A percentile compares a stretch with the other conserved stretches of the same genome.
Evolutionary conservation across 2,329 filamentous ascomycete genomes (phyloP).

Genomic region (Ophiostoma triangulosporum): DNA sequence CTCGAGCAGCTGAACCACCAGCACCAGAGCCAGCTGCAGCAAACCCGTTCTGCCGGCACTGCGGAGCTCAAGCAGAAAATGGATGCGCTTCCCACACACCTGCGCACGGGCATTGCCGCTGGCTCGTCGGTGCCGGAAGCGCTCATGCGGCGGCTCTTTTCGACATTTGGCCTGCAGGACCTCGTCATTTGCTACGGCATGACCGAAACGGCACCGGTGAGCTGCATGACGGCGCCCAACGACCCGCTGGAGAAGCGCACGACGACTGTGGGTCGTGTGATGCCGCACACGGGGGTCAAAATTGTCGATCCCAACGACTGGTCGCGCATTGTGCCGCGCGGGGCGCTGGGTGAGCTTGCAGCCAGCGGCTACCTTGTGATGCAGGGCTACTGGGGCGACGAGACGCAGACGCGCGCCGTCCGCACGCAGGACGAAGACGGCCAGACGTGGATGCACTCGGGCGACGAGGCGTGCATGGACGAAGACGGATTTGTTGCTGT

Average conservation of each 20-base stretch:
- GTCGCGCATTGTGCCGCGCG: slow-evolving; percentile 43
- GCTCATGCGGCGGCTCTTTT: slow-evolving; percentile 65
- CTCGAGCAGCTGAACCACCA: slow-evolving; percentile 35
- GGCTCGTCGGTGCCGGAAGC: slow-evolving; percentile 74
- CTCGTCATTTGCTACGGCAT: slow-evolving; percentile 93
- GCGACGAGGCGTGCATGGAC: slow-evolving; percentile 84
- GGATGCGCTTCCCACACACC: slow-evolving; percentile 20
- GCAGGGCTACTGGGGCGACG: slow-evolving; percentile 80
- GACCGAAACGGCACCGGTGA: slow-evolving; percentile 75
- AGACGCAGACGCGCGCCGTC: slow-evolving; percentile 53
- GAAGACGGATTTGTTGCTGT: slow-evolving; percentile 72
- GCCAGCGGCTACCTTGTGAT: slow-evolving; percentile 78
- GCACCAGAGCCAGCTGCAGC: neutral
- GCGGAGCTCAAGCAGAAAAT: neutral
- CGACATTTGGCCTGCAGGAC: slow-evolving; percentile 60
- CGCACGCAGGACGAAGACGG: slow-evolving; percentile 21
- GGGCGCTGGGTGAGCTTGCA: slow-evolving; percentile 65
- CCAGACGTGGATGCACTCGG: slow-evolving; percentile 79
- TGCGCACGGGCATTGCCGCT: slow-evolving; percentile 84
- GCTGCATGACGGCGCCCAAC: slow-evolving; percentile 67
- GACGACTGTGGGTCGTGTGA: slow-evolving; percentile 60
- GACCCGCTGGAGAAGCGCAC: slow-evolving; percentile 64
- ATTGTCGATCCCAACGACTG: slow-evolving; percentile 59
- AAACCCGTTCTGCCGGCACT: neutral
- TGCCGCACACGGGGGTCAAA: slow-evolving; percentile 69